Base-by-base conservation (phyloP, 2,329 filamentous ascomycete species). In the Cordyceps militaris region DNA sequence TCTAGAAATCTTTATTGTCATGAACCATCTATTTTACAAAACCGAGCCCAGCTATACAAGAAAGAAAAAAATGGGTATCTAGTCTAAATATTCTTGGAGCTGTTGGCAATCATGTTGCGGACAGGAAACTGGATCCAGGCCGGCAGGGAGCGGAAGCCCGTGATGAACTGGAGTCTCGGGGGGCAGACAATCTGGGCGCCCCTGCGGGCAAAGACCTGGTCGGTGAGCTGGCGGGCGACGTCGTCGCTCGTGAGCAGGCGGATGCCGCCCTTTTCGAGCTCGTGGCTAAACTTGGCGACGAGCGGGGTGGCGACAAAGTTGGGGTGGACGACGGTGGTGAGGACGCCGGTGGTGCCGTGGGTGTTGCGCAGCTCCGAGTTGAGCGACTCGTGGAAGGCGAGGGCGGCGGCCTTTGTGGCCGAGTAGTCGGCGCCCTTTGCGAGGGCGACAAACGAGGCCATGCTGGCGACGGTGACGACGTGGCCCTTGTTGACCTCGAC, bases 401-500 rank as follows among this genome's bases (percentile, higher is more conserved):
- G 68, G 2, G 83, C 79, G 0, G 82, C 83, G 1, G 83, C 78
- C 71, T 88, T 88, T 59, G 76, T 79, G 10, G 80, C 75, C 1
- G 76, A 74, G 70, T 88, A 88, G 70, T 87, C 83, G 38, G 83
- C 78, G 74, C 87, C 80, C 61, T 76, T 76, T 4, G 84, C 79
- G 0, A 81, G 77, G 3, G 77, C 72, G 7, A 81, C 65, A 67
- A 80, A 86, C n/a, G 78, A 78, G 0, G 84, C 84, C 44, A 82
- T 73, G 9, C 77, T 82, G 21, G 86, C 83, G 28, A 88, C 78
- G 1, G 82, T 88, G 28, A 88, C 83, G 42, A 88, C 70, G 76
- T 86, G 85, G 55, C 86, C 85, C 71, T 88, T 85, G 71, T 87
- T 81, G 9, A 64, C 64, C 19, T 69, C 64, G 44, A 84, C 69